phyloP scores from a whole-genome alignment of 495 filamentous ascomycete genomes.

The Parathielavia appendiculata region DNA sequence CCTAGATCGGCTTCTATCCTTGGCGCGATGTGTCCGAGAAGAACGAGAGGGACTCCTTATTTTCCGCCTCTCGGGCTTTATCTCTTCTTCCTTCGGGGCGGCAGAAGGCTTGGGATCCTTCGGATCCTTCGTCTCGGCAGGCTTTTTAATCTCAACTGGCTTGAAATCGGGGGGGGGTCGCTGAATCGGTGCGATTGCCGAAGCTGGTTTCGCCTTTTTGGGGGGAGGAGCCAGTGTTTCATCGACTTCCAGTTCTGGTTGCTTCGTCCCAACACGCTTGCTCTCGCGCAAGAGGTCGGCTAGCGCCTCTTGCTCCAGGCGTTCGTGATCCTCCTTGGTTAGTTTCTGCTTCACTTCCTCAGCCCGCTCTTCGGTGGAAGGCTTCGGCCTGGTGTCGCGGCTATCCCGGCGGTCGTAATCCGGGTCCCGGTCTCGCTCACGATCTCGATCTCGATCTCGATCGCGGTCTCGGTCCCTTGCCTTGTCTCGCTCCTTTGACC shows the following conservation, averaged over 20 bases:
- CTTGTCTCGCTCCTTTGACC: constrained; percentile 31
- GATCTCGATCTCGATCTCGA: constrained; percentile 32
- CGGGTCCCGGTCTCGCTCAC: constrained; percentile 29
- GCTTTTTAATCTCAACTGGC: constrained; percentile 12
- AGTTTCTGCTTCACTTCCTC: constrained; percentile 44
- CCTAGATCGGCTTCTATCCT: constrained; percentile 24
- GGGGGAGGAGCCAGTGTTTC: constrained; percentile 50
- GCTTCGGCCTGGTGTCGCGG: constrained; percentile 20
- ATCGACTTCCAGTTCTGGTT: constrained; percentile 50
- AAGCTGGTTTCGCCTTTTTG: constrained; percentile 45
- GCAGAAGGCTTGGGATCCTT: constrained; percentile 22
- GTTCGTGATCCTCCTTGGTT: constrained; percentile 51
- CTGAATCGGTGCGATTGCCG: constrained; percentile 52
- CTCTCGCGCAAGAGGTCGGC: constrained; percentile 52
- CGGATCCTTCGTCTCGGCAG: constrained; percentile 21
- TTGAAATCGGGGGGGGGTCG: constrained; percentile 37
- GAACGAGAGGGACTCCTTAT: constrained; percentile 31
- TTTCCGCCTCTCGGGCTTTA: constrained; percentile 32
- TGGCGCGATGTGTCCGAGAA: constrained; percentile 32
- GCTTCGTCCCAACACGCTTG: constrained; percentile 41
- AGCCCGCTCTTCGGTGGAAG: constrained; percentile 21
- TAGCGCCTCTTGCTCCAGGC: constrained; percentile 51
- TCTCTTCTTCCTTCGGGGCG: constrained; percentile 22
- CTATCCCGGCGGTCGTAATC: constrained; percentile 31
- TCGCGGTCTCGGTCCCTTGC: constrained; percentile 23